Evolutionary conservation across 2,329 filamentous ascomycete species (phyloP), one percentile per base, ranked within the genome.

Genomic region (Fusarium sp.): DNA sequence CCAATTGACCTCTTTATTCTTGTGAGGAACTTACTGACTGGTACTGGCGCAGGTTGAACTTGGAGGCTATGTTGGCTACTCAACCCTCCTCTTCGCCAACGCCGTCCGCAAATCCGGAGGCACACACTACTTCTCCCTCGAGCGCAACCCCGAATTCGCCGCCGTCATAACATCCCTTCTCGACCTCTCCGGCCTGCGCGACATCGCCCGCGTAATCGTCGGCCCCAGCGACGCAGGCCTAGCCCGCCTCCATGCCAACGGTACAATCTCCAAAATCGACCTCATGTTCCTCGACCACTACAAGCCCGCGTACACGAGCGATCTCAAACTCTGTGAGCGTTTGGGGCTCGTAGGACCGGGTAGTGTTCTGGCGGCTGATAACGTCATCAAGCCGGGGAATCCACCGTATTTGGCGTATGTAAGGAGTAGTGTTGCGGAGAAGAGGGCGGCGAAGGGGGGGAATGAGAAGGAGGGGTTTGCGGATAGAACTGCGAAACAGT

Each of bases 21-120:
- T 28, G 5, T 5, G 1, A 19, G 4, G 3, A 21, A 10, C 8
- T 11, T 23, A 4, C 38, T 67, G 40, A 71, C 7, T 1, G 33
- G 12, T 33, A 4, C 13, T 9, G 6, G 2, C n/a, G 8, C 11
- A 83, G 81, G 87, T 96, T 52, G 94, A 97, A 79, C 86, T 96
- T 0, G 94, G 94, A 52, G 92, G 93, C 54, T 96, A 96, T 81
- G 87, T 95, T 25, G 94, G 94, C 46, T 96, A 96, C 84, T 96
- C 93, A 0, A 91, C 91, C 67, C 90, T 96, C 67, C 85, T 94
- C 3, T 96, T 95, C 78, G 92, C 89, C 49, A 86, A 90, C 40
- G 91, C 91, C 2, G 83, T 94, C 21, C 88, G 88, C 65, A 85
- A 87, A 56, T 87, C 87, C 6, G 92, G 91, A 16, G 92, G 92